phyloP scores from a whole-genome alignment of 2,329 filamentous ascomycete genomes.

The Trichophyton mentagrophytes region DNA sequence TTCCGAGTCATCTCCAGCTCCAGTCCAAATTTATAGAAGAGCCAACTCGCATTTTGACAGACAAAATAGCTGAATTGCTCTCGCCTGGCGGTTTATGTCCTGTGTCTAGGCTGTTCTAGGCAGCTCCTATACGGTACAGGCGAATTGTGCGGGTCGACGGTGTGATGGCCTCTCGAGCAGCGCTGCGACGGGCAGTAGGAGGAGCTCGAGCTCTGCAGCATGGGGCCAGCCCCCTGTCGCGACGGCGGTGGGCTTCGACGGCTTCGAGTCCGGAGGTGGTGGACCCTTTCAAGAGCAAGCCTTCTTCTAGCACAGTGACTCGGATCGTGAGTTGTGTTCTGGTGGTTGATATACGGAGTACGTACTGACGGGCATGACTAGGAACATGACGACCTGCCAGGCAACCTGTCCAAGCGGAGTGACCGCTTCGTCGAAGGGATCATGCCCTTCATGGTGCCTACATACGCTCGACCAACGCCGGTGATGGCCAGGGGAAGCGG shows the following conservation, averaged over 20 bases:
- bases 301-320: background rate
- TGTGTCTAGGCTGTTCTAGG: background rate
- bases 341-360: background rate
- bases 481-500: conserved; percentile 84
- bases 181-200: conserved; percentile 4
- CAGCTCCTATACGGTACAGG: background rate
- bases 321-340: background rate
- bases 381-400: conserved; percentile 51
- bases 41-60: background rate
- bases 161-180: conserved; percentile 9
- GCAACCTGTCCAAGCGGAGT: conserved; percentile 53
- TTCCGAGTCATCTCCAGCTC: conserved; percentile 1
- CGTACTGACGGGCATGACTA: background rate
- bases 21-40: background rate
- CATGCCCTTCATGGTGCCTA: conserved; percentile 84
- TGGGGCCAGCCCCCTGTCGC: conserved; percentile 10
- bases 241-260: conserved; percentile 16
- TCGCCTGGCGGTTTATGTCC: background rate
- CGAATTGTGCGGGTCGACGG: background rate
- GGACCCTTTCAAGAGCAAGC: background rate
- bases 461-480: conserved; percentile 78
- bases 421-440: conserved; percentile 57
- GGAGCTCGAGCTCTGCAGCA: conserved; percentile 21
- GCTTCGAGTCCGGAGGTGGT: background rate
- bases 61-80: background rate